Base-by-base conservation (phyloP, 352 stramenopile genomes). In the Pythium phragmitis region DNA sequence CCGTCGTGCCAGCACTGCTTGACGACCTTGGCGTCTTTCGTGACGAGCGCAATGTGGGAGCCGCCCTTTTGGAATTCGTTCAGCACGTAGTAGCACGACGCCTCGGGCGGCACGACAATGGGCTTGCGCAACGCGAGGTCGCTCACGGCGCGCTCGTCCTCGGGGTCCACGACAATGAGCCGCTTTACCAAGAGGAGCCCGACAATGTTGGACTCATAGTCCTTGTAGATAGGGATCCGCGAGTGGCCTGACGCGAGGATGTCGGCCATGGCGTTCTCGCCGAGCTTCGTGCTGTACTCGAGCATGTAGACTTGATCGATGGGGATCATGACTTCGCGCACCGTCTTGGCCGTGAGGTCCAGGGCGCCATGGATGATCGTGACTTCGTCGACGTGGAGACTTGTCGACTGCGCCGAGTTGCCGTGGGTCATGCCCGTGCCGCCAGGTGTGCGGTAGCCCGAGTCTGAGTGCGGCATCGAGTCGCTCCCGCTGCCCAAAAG, bases 61-160 rank as follows among this genome's bases (percentile, higher is more conserved):
- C 80, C 71, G 11, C 88, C 91, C 48, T 91, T 91, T 72, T 98
- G 91, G 62, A 97, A 98, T 57, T 95, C 75, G 66, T 97, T 97
- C 23, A 98, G 72, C 1, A 98, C 70, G 36, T 90, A 81, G 33
- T 97, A 92, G 41, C 97, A 89, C 53, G 84, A 89, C 19, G 82
- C 85, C 8, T 82, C 77, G 1, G 91, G 90, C 17, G 77, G 74
- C 33, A 97, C 77, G 51, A 96, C 92, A 48, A 96, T 80, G 17
- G 92, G 89, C 28, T 82, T 78, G 34, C 82, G 74, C 21, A 98
- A 69, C 30, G 73, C 71, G 63, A 90, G 65, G 43, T 91, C 82
- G 21, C 74, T 56, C 30, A 96, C 79, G 42, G 73, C 72, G 17
- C 84, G 78, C 37, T 79, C 73, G 48, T 95, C 86, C 5, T 89